phyloP scores from a whole-genome alignment of 139 green algal genomes.

The Coelastrella sp. region DNA sequence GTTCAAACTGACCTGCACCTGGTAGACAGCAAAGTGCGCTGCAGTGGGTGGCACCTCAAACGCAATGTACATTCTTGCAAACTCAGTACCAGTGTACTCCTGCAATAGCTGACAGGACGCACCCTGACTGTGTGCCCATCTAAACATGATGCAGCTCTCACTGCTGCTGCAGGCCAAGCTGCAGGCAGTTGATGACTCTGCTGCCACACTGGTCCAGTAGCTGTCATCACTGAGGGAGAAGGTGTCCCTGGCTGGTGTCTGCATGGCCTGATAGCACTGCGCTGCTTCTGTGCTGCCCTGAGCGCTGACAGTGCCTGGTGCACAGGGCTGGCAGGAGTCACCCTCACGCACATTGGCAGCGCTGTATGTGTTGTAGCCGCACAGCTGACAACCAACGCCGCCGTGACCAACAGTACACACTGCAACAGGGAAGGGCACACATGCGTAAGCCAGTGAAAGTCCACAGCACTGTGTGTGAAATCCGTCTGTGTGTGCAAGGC shows the following conservation, averaged over 20 bases:
- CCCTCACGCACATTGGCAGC: background rate
- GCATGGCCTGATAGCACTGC: slow-evolving; percentile 2
- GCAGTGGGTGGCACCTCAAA: background rate
- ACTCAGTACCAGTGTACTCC: background rate
- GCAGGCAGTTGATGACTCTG: background rate
- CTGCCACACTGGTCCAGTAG: background rate
- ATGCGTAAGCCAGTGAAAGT: no score
- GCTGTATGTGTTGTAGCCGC: background rate
- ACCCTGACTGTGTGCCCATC: background rate
- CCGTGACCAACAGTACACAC: background rate
- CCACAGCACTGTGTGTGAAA: no score
- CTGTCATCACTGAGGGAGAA: slow-evolving; percentile 2
- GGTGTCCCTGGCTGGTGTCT: background rate
- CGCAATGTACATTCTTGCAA: background rate
- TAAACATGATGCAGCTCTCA: background rate
- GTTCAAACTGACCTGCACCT: background rate
- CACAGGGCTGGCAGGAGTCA: background rate
- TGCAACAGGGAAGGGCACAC: background rate
- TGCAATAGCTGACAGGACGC: background rate
- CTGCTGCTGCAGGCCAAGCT: background rate
- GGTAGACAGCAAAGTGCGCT: slow-evolving; percentile 9
- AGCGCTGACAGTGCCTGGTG: background rate
- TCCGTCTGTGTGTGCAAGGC: no score
- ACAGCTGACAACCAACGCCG: background rate
- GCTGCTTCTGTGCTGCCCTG: background rate